phyloP scores from a whole-genome alignment of 768 basidiomycete species.

The Mycena chlorophos region DNA sequence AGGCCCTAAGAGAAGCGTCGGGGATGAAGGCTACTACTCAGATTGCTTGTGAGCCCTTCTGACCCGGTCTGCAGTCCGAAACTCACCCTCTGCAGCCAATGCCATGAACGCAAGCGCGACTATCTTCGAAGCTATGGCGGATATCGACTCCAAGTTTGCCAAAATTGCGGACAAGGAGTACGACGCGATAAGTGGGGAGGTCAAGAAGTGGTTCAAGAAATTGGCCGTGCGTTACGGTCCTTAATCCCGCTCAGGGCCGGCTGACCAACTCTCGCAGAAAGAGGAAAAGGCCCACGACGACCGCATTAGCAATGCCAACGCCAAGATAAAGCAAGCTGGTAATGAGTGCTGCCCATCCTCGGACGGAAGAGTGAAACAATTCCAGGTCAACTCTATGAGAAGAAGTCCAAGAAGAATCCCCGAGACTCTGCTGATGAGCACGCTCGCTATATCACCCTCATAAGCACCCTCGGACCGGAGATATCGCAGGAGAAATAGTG shows the following conservation, averaged over 20 bases:
- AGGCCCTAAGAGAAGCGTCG: slow-evolving; percentile 67
- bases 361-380: neutral
- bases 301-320: slow-evolving; percentile 61
- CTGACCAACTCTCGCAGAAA: slow-evolving; percentile 49
- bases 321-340: slow-evolving; percentile 79
- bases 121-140: slow-evolving; percentile 69
- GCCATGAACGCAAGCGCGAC: slow-evolving; percentile 63
- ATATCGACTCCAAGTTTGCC: slow-evolving; percentile 73
- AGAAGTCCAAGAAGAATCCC: slow-evolving; percentile 74
- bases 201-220: slow-evolving; percentile 88
- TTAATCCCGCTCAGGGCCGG: neutral
- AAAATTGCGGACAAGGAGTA: slow-evolving; percentile 77
- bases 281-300: slow-evolving; percentile 81
- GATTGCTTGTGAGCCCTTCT: slow-evolving; percentile 54
- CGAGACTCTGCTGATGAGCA: slow-evolving; percentile 73
- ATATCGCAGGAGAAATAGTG: slow-evolving; percentile 81
- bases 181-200: slow-evolving; percentile 59
- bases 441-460: slow-evolving; percentile 71
- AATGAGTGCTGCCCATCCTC: slow-evolving; percentile 5
- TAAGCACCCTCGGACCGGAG: slow-evolving; percentile 72
- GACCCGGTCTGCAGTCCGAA: slow-evolving; percentile 11
- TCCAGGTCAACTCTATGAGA: slow-evolving; percentile 71
- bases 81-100: slow-evolving; percentile 48
- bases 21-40: slow-evolving; percentile 57
- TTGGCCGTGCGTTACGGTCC: slow-evolving; percentile 53